Percentiles rank a stretch among this genome's conserved stretches.
phyloP scores from a whole-genome alignment of 1,284 basidiomycete genomes.

The Papiliotrema terrestris region DNA sequence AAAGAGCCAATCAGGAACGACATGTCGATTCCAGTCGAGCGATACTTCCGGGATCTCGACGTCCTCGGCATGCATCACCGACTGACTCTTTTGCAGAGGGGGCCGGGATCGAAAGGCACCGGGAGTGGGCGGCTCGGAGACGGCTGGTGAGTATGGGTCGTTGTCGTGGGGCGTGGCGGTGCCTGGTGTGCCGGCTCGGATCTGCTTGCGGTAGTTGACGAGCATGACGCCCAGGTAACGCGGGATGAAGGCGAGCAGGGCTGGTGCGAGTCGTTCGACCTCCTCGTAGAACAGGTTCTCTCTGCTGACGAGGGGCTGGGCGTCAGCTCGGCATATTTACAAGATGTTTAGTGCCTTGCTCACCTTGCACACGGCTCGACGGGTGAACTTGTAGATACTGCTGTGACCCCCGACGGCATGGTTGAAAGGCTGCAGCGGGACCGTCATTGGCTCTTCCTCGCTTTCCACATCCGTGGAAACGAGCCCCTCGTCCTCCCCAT shows the following conservation, averaged over 20 bases:
- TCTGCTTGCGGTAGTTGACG: conserved; percentile 77
- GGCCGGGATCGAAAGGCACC: conserved; percentile 9
- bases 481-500: conserved; percentile 4
- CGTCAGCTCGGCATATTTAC: conserved; percentile 5
- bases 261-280: conserved; percentile 87
- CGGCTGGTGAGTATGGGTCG: conserved; percentile 16
- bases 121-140: conserved; percentile 32
- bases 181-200: conserved; percentile 22
- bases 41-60: conserved; percentile 79
- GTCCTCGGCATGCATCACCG: conserved; percentile 48
- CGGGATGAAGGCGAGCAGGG: conserved; percentile 86
- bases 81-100: conserved; percentile 43
- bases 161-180: conserved; percentile 28
- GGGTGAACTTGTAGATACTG: conserved; percentile 97
- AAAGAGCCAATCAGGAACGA: conserved; percentile 90
- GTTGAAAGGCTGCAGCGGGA: conserved; percentile 90
- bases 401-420: conserved; percentile 98
- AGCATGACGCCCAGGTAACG: conserved; percentile 97
- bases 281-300: conserved; percentile 99
- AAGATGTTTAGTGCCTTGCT: conserved; percentile 29
- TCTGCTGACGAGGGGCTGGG: conserved; percentile 85
- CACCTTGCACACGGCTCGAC: conserved; percentile 97
- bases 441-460: conserved; percentile 63
- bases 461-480: conserved; percentile 7
- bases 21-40: conserved; percentile 89